Base-by-base conservation (phyloP, 345 rosid species). In the Eutrema japonicum region DNA sequence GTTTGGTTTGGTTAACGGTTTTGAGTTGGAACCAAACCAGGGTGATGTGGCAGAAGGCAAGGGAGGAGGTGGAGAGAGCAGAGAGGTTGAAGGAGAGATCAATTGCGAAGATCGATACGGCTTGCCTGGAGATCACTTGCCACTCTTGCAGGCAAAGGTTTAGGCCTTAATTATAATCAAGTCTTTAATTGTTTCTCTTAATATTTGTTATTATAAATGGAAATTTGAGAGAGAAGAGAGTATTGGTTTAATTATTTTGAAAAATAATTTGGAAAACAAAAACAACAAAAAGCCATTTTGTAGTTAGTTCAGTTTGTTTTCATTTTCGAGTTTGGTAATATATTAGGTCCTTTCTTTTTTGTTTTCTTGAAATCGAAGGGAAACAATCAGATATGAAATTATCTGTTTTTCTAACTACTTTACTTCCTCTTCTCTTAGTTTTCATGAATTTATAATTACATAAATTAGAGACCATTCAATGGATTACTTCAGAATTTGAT, bases 111-210 rank as follows among this genome's bases (percentile, higher is more conserved):
- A 81, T 82, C 2, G 98, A 89, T 85, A 82, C 90, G 55, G 65
- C 86, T 72, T 87, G 93, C 88, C 81, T 87, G 86, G 96, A 95
- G 88, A 86, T 92, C 84, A 95, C 99, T 80, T 95, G 99, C 71
- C 99, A 92, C 12, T 92, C 96, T 71, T 95, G 99, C 85, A 86
- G 96, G 76, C 96, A 90, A 77, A 87, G 87, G 81, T 92, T 95
- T 82, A 88, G 91, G 82, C 87, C 89, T 66, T 82, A 22, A 81
- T 47, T 57, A 56, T n/a, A 29, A 16, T 16, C 16, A 16, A 37
- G n/a, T 30, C 36, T 38, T 64, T 47, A 18, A n/a, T 42, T 68
- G 29, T 56, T 77, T 69, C 61, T 79, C 55, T 63, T 57, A 57
- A 68, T 61, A 82, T 29, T 61, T 81, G 73, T 71, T 79, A 67